A percentile compares a stretch with the other conserved stretches of the same genome.
These are phyloP conservation scores for Ballota nigra DNA, from an alignment of 257 asterid species.

Conservation along the genomic window DNA sequence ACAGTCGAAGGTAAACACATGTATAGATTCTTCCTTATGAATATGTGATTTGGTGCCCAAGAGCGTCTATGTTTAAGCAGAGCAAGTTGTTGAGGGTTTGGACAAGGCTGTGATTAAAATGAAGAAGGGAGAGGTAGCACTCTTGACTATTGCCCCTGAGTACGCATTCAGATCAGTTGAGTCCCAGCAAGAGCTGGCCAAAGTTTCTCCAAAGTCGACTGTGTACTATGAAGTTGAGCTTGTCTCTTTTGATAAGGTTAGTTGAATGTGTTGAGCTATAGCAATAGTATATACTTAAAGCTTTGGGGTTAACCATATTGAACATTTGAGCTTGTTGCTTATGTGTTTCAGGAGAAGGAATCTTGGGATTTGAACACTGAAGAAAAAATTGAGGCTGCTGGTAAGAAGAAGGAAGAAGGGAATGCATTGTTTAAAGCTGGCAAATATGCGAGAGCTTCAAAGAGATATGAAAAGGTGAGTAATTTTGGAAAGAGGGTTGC, in stretches of 20 bases:
- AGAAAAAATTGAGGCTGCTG: slow-evolving; percentile 67
- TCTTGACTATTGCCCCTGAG: slow-evolving; percentile 49
- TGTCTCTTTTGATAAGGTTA: slow-evolving; percentile 53
- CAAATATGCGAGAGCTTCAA: slow-evolving; percentile 52
- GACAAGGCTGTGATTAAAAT: slow-evolving; percentile 52
- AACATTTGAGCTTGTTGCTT: not conserved
- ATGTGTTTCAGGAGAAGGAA: slow-evolving; percentile 51
- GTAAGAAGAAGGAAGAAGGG: slow-evolving; percentile 73
- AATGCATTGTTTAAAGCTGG: slow-evolving; percentile 60
- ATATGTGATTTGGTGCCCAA: not conserved
- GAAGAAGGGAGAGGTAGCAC: slow-evolving; percentile 64
- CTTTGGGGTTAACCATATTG: not conserved
- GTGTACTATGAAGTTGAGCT: slow-evolving; percentile 54
- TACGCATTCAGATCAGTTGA: slow-evolving; percentile 55
- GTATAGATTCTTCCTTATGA: not conserved
- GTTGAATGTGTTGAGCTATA: not conserved
- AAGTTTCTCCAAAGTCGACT: slow-evolving; percentile 53
- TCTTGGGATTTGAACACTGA: slow-evolving; percentile 75
- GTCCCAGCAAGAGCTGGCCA: slow-evolving; percentile 45
- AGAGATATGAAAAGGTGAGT: slow-evolving; percentile 59
- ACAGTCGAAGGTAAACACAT: slow-evolving; percentile 58
- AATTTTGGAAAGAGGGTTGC: not conserved
- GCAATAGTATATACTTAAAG: not conserved
- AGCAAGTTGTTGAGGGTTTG: slow-evolving; percentile 55
- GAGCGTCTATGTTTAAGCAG: slow-evolving; percentile 27